Conservation (phyloP, 345 rosid genomes). For the Populus ilicifolia region DNA sequence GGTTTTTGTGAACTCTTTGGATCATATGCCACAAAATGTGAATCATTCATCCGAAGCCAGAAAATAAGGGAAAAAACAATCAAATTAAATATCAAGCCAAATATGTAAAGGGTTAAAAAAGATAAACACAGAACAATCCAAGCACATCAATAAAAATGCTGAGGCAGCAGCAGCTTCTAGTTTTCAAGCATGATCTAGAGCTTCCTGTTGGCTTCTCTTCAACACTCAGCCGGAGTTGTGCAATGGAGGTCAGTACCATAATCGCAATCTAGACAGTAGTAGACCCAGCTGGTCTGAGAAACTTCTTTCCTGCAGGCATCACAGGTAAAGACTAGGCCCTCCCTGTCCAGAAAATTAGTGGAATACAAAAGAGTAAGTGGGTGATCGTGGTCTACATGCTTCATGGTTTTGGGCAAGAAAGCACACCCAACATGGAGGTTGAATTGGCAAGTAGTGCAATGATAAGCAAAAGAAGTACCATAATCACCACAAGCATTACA, state of each 20-base stretch:
- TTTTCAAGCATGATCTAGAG: too few relatives aligned
- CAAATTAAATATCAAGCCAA: too few relatives aligned
- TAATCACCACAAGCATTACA: constrained; percentile 13
- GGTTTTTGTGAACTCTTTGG: too few relatives aligned
- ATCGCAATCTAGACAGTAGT: constrained; percentile 18
- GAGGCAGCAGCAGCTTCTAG: too few relatives aligned
- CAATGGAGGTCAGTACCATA: constrained; percentile 9
- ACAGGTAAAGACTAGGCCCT: not conserved
- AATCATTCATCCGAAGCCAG: too few relatives aligned
- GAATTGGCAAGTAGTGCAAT: constrained; percentile 7
- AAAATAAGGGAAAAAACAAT: too few relatives aligned
- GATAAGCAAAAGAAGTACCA: constrained; percentile 18
- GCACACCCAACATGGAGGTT: constrained; percentile 25
- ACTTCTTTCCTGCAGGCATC: constrained; percentile 1
- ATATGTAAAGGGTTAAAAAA: too few relatives aligned
- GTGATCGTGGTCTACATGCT: constrained; percentile 19
- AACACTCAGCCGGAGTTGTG: not conserved
- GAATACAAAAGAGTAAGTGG: not conserved
- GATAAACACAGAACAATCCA: too few relatives aligned
- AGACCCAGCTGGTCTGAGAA: constrained; percentile 11
- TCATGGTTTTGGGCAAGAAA: constrained; percentile 15
- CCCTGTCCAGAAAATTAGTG: not conserved
- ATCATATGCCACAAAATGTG: too few relatives aligned
- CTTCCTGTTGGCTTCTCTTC: not conserved
- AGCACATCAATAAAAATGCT: too few relatives aligned